phyloP scores from a whole-genome alignment of 208 protist species.

The Kentomonas sorsogonicus region DNA sequence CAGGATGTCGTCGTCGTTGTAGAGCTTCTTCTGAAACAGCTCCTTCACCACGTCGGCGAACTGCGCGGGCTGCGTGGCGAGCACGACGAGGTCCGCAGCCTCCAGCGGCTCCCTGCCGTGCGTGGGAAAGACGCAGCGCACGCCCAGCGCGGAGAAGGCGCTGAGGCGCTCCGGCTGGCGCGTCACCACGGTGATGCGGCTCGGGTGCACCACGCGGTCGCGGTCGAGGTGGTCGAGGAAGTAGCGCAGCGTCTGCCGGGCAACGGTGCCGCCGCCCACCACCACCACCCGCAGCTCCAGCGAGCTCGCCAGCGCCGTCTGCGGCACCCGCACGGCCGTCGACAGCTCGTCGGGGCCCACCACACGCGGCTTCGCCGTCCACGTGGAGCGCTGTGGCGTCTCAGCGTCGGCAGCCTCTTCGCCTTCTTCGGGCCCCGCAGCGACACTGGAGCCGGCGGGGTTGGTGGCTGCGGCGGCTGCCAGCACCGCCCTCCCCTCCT shows the following conservation, averaged over 20 bases:
- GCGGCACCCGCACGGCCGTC: slow-evolving; percentile 5
- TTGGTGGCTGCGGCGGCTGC: no score
- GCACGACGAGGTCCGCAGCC: slow-evolving; percentile 51
- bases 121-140: slow-evolving; percentile 38
- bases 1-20: not conserved
- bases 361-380: no score
- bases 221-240: slow-evolving; percentile 11
- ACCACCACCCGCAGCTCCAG: slow-evolving; percentile 55
- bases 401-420: no score
- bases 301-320: slow-evolving; percentile 21
- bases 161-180: slow-evolving; percentile 45
- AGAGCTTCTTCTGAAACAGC: slow-evolving; percentile 15
- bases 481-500: no score
- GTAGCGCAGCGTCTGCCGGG: slow-evolving; percentile 23
- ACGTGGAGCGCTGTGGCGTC: no score
- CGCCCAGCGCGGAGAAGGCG: slow-evolving; percentile 35
- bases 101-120: slow-evolving; percentile 34
- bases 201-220: slow-evolving; percentile 47
- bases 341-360: not conserved
- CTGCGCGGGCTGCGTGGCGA: slow-evolving; percentile 57
- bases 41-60: slow-evolving; percentile 44
- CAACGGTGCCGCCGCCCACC: slow-evolving; percentile 59
- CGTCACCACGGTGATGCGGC: slow-evolving; percentile 73
- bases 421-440: no score
- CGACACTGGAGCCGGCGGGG: no score